Evolutionary conservation across 768 basidiomycete species (phyloP).

Genomic region (Leucocoprinus birnbaumii): DNA sequence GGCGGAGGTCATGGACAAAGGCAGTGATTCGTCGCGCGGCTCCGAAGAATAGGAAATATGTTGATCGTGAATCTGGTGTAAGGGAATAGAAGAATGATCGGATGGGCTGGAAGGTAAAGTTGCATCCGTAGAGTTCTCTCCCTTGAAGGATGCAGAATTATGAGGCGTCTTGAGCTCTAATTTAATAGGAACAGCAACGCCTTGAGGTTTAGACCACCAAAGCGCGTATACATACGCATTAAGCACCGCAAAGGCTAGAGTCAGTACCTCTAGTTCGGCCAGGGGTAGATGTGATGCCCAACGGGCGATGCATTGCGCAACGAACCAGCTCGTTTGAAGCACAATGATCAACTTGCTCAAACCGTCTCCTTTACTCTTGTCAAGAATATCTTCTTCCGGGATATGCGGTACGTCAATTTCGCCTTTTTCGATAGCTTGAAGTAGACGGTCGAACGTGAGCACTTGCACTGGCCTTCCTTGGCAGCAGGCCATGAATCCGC

Average conservation of each 20-base stretch:
- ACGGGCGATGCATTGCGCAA: not conserved
- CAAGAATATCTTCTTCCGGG: not conserved
- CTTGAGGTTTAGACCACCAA: not conserved
- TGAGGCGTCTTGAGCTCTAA: not conserved
- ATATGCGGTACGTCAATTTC: not conserved
- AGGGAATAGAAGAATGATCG: no score
- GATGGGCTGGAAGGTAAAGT: not conserved
- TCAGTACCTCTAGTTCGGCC: not conserved
- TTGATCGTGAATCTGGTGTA: no score
- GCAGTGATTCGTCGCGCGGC: no score
- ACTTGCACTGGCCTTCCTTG: not conserved
- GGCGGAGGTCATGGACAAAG: no score
- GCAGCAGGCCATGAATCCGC: not conserved
- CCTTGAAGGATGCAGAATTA: no score
- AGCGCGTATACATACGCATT: not conserved
- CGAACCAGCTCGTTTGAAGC: not conserved
- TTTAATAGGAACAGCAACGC: not conserved
- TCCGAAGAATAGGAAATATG: no score
- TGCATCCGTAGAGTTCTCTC: no score
- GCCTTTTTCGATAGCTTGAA: not conserved
- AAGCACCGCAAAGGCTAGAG: not conserved
- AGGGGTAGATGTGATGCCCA: not conserved
- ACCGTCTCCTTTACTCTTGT: not conserved
- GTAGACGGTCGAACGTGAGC: not conserved
- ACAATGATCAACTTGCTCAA: not conserved